Conservation (phyloP, 2,329 filamentous ascomycete genomes). For the Cladophialophora psammophila region DNA sequence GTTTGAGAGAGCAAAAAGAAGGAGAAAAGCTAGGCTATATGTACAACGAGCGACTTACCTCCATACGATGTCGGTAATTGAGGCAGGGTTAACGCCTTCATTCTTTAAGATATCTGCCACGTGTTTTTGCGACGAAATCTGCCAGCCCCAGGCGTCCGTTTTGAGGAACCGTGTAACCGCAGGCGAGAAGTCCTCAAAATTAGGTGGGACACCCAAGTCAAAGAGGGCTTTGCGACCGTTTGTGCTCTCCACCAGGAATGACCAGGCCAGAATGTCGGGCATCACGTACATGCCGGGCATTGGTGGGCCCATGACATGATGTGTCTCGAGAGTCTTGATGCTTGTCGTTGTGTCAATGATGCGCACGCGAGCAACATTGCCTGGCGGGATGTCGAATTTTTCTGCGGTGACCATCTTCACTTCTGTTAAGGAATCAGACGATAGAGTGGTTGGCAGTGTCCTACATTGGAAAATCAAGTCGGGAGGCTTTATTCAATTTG, state of each 20-base stretch:
- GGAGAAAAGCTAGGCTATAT: too few species aligned
- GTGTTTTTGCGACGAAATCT: conserved; percentile 35
- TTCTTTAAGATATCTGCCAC: conserved; percentile 38
- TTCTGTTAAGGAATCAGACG: too few species aligned
- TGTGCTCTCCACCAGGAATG: conserved; percentile 31
- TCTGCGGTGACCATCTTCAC: too few species aligned
- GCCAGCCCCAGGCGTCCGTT: conserved; percentile 28
- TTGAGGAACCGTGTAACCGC: conserved; percentile 18
- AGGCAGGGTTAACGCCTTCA: conserved; percentile 25
- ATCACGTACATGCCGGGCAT: conserved; percentile 31
- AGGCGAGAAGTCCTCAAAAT: conserved; percentile 40
- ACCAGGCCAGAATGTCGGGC: conserved; percentile 32
- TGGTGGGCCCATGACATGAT: conserved; percentile 29
- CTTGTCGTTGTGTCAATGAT: conserved; percentile 35
- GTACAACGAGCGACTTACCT: conserved; percentile 22
- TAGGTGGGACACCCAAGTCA: conserved; percentile 46
- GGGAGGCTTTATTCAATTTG: too few species aligned
- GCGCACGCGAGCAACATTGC: too few species aligned
- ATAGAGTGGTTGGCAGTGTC: too few species aligned
- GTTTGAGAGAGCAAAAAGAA: too few species aligned
- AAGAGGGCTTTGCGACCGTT: conserved; percentile 39
- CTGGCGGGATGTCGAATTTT: too few species aligned
- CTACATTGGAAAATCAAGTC: too few species aligned
- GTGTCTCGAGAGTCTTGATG: conserved; percentile 25
- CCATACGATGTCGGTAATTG: conserved; percentile 33